Evolutionary conservation across 2,329 filamentous ascomycete genomes (phyloP).

Genomic region (Talaromyces verruculosus): DNA sequence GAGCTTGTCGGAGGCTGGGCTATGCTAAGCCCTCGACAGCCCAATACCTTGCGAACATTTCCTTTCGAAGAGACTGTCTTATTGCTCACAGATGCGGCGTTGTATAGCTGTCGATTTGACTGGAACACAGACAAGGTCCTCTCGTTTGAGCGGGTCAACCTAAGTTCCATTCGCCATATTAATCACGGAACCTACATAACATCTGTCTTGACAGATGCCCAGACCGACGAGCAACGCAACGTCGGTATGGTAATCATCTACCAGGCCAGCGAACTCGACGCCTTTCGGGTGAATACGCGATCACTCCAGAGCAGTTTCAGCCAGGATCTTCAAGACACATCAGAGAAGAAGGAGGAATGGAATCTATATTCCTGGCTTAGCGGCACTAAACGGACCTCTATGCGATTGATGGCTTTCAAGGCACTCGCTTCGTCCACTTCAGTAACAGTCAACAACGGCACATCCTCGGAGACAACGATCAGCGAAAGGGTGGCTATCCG

Average conservation of each 20-base stretch:
- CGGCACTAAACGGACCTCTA: conserved; percentile 29
- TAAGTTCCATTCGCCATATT: conserved; percentile 71
- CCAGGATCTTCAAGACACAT: conserved; percentile 33
- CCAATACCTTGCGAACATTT: conserved; percentile 66
- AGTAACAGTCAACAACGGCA: conserved; percentile 25
- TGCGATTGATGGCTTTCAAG: conserved; percentile 46
- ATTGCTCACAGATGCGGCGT: conserved; percentile 76
- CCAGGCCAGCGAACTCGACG: conserved; percentile 66
- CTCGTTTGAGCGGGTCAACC: conserved; percentile 81
- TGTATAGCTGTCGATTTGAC: conserved; percentile 90
- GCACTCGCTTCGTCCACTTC: conserved; percentile 40
- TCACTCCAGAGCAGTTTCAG: conserved; percentile 65
- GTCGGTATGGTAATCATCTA: conserved; percentile 82
- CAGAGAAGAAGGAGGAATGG: conserved; percentile 38
- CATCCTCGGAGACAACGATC: conserved; percentile 27
- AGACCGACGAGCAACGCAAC: conserved; percentile 76
- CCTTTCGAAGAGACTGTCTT: conserved; percentile 88
- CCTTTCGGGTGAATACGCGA: conserved; percentile 80
- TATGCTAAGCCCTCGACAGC: conserved; percentile 70
- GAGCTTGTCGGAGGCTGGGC: conserved; percentile 90
- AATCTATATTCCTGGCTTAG: conserved; percentile 45
- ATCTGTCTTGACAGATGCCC: conserved; percentile 73
- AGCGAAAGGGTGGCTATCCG: conserved; percentile 57
- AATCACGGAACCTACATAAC: conserved; percentile 87
- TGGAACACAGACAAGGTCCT: conserved; percentile 94